A percentile compares a stretch with the other conserved stretches of the same genome.
phyloP scores from a whole-genome alignment of 1,284 basidiomycete species.

The Ustilago bromivora region DNA sequence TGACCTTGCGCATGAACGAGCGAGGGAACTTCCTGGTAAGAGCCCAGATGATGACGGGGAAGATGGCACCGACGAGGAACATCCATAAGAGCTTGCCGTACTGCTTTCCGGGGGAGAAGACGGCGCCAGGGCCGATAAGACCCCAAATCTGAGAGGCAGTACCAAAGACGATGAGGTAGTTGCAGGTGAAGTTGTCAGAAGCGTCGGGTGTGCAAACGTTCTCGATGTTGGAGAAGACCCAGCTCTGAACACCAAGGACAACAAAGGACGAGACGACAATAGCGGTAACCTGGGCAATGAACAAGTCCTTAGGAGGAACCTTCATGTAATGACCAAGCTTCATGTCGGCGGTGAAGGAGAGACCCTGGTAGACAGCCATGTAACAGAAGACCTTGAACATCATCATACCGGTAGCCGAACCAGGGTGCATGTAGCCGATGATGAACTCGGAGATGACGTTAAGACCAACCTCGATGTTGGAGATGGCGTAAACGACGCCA shows the following conservation, averaged over 20 bases:
- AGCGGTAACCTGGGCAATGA: constrained; percentile 75
- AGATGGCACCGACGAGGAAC: constrained; percentile 61
- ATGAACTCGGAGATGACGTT: constrained; percentile 81
- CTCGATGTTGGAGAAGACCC: constrained; percentile 80
- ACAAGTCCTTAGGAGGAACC: constrained; percentile 73
- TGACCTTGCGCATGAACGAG: constrained; percentile 55
- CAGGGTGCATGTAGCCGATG: constrained; percentile 81
- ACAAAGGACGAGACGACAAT: constrained; percentile 79
- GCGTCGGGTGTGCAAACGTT: constrained; percentile 75
- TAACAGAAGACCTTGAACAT: constrained; percentile 82
- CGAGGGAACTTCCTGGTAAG: constrained; percentile 57
- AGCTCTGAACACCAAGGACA: constrained; percentile 73
- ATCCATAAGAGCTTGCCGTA: constrained; percentile 60
- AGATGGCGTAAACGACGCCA: constrained; percentile 84
- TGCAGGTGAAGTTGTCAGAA: constrained; percentile 66
- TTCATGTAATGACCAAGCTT: constrained; percentile 75
- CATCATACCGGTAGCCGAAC: constrained; percentile 82
- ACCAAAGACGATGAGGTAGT: constrained; percentile 55
- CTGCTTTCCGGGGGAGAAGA: constrained; percentile 57
- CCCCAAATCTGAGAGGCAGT: constrained; percentile 68
- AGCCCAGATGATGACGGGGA: constrained; percentile 60
- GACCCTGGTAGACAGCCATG: constrained; percentile 76
- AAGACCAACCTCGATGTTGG: constrained; percentile 79
- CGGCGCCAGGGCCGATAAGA: constrained; percentile 71
- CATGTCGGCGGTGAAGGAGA: constrained; percentile 76